Evolutionary conservation across 257 asterid species (phyloP).

Genomic region (Gentiana straminea): DNA sequence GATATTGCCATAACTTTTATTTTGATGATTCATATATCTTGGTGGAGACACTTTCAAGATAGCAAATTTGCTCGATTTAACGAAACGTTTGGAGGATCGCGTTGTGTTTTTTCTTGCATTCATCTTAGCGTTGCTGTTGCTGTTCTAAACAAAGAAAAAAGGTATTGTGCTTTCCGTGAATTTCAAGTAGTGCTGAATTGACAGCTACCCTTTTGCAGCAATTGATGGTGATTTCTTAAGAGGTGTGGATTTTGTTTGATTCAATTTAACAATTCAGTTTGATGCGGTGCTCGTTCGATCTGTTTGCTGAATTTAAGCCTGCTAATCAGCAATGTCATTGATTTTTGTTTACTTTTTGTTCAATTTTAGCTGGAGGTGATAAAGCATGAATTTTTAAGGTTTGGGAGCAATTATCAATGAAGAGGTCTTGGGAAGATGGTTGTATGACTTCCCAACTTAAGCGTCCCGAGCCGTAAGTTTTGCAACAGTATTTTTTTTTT

Average conservation of each 20-base stretch:
- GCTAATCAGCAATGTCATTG: constrained; percentile 12
- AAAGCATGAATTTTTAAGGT: constrained; percentile 24
- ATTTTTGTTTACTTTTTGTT: constrained; percentile 4
- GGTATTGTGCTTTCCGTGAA: constrained; percentile 31
- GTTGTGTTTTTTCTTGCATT: too few species aligned
- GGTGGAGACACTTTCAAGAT: too few species aligned
- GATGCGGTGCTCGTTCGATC: constrained; percentile 42
- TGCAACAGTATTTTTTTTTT: neutral
- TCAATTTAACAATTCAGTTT: constrained; percentile 17
- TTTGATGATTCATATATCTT: too few species aligned
- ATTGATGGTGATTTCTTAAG: constrained; percentile 37
- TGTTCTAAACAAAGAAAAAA: too few species aligned
- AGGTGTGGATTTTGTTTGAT: constrained; percentile 28
- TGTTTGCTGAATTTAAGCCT: constrained; percentile 24
- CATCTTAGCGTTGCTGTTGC: too few species aligned
- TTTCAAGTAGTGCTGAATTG: constrained; percentile 46
- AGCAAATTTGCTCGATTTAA: too few species aligned
- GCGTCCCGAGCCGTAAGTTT: constrained; percentile 58
- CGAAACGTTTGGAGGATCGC: too few species aligned
- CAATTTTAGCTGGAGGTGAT: constrained; percentile 39
- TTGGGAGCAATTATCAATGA: constrained; percentile 28
- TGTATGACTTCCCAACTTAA: constrained; percentile 39
- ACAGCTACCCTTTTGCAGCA: constrained; percentile 16
- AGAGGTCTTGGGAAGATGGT: constrained; percentile 60
- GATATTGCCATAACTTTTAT: too few species aligned